Conservation (phyloP, 2,329 filamentous ascomycete genomes). For the Trichoderma atroviride region DNA sequence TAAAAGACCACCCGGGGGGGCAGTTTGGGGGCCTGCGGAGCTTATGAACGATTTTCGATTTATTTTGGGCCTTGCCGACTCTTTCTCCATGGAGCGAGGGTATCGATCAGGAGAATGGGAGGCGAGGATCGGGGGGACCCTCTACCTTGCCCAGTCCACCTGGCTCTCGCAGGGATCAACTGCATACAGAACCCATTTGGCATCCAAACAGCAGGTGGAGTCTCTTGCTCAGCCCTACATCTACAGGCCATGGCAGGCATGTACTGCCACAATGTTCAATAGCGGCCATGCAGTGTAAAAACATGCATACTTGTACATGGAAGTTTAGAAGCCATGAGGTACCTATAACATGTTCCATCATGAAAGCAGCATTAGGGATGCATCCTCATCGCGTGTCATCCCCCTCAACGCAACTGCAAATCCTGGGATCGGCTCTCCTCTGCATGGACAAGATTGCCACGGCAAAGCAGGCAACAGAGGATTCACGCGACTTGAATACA, state of each 20-base stretch:
- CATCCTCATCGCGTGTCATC: not conserved
- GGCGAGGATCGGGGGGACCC: not conserved
- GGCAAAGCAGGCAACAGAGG: not conserved
- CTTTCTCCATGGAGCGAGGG: not conserved
- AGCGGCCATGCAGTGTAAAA: not conserved
- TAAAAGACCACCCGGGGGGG: not conserved
- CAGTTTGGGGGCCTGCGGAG: not conserved
- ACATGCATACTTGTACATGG: not conserved
- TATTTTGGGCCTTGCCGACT: not conserved
- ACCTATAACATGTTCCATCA: not conserved
- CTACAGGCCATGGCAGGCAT: not conserved
- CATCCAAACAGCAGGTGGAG: not conserved
- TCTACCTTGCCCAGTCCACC: not conserved
- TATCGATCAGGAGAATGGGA: constrained; percentile 15
- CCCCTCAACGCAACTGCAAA: not conserved
- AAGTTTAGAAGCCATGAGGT: not conserved
- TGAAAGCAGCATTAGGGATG: not conserved
- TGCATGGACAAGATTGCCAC: not conserved
- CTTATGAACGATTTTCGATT: constrained; percentile 15
- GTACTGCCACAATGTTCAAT: not conserved
- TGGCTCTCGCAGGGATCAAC: not conserved
- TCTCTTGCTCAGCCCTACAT: constrained; percentile 14
- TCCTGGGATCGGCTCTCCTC: not conserved
- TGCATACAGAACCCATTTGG: not conserved
- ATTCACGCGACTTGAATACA: not conserved